phyloP scores from a whole-genome alignment of 2,329 filamentous ascomycete genomes.

The Colletotrichum limetticola region DNA sequence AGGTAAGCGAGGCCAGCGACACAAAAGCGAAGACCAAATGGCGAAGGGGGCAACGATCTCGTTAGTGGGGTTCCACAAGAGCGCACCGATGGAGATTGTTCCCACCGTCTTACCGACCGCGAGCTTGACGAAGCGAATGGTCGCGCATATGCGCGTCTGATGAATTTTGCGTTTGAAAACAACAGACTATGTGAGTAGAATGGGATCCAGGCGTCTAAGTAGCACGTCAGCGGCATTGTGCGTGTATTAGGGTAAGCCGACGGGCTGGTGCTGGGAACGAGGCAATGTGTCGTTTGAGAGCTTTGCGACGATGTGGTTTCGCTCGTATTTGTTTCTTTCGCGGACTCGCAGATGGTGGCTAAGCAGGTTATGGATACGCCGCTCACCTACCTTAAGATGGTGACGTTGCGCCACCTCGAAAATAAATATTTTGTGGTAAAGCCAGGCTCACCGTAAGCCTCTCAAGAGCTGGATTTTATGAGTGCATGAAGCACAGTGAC shows the following conservation, averaged over 20 bases:
- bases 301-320: neutral
- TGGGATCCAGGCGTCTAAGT: neutral
- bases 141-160: neutral
- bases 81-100: neutral
- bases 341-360: neutral
- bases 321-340: neutral
- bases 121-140: neutral
- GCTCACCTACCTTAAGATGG: neutral
- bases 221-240: neutral
- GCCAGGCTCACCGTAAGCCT: neutral
- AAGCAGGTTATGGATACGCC: neutral
- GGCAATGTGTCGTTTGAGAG: neutral
- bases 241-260: neutral
- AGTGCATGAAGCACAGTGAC: neutral
- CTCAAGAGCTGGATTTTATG: neutral
- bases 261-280: neutral
- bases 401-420: neutral
- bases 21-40: neutral
- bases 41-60: neutral
- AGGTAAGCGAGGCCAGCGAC: neutral
- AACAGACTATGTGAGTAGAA: neutral
- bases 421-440: too few relatives aligned
- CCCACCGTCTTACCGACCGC: neutral
- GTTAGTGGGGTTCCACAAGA: neutral
- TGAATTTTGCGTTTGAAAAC: neutral